Conservation (phyloP, 805 yeast species). For the Myxozyma udenii region DNA sequence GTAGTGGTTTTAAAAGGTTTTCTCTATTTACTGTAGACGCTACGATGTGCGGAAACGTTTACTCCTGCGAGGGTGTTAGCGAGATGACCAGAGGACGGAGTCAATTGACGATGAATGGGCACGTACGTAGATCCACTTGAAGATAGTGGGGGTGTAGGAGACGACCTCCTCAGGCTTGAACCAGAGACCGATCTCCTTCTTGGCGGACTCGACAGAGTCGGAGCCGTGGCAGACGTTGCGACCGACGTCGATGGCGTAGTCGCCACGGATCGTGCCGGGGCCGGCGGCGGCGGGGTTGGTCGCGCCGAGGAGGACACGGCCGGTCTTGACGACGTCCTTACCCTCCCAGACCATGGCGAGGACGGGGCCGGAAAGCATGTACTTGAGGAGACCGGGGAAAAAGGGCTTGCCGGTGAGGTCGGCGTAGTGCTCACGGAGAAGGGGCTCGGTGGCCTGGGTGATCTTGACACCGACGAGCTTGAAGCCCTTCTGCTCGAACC, state of each 20-base stretch:
- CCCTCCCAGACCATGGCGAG: constrained; percentile 99
- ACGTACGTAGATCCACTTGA: constrained; percentile 89
- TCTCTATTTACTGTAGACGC: no score
- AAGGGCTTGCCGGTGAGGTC: constrained; percentile 95
- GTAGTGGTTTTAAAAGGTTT: no score
- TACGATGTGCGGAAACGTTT: no score
- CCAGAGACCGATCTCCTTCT: constrained; percentile 95
- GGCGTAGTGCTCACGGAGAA: constrained; percentile 89
- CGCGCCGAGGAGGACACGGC: constrained; percentile 96
- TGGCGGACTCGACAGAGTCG: constrained; percentile 96
- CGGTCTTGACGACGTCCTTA: constrained; percentile 98
- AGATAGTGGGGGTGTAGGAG: constrained; percentile 81
- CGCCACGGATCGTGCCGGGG: constrained; percentile 99
- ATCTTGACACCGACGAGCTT: constrained; percentile 95
- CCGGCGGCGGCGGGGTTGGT: constrained; percentile 96
- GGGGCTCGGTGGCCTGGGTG: constrained; percentile 77
- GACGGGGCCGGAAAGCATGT: constrained; percentile 98
- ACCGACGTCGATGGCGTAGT: constrained; percentile 97
- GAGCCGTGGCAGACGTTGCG: constrained; percentile 99
- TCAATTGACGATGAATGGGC: no score
- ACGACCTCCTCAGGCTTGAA: constrained; percentile 95
- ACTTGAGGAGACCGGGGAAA: constrained; percentile 69
- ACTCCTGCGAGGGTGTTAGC: no score
- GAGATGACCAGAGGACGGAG: no score
- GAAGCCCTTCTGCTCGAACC: constrained; percentile 94